Base-by-base conservation (phyloP, 768 basidiomycete genomes). In the Tulasnella sp. region DNA sequence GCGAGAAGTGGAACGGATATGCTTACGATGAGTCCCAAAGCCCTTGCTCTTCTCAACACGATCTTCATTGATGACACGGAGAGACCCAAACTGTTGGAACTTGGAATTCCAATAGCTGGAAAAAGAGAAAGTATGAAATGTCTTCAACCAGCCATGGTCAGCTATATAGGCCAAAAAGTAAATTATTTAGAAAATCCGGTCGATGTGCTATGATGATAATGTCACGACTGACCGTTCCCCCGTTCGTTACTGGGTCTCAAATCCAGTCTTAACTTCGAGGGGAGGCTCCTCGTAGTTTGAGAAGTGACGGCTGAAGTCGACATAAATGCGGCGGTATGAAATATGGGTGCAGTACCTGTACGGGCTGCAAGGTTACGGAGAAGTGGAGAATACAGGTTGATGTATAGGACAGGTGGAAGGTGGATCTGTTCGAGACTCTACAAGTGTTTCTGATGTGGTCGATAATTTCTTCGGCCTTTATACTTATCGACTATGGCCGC, bases 11-110 rank as follows among this genome's bases (percentile, higher is more conserved):
- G n/a, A 38, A 38, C 34, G 34, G 34, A 7, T 15, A 15, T 5
- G 7, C 27, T 30, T 23, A 53, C 51, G 76, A 71, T 93, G 89
- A 0, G 83, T 85, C 2, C 88, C 91, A 64, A 97, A 97, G 0
- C 95, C 95, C 15, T 81, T 84, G 17, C 72, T 67, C 4, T 85
- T 73, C 3, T 77, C 78, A 41, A 94, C 87, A n/a, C 88, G 83
- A 66, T 92, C 90, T 71, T 96, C 93, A 73, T 96, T 96, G 70
- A 97, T 84, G 34, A 97, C 88, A 8, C 93, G 81, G 1, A 97
- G 79, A 15, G 80, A 66, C 1, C 93, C 88, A 64, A 81, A 94
- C 1, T 74, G 71, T 45, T 82, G 75, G 63, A 82, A 82, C 1
- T 72, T 53, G 9, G 67, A 62, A 49, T 85, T 82, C 41, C 80